A percentile compares a stretch with the other conserved stretches of the same genome.
These are phyloP conservation scores for Kandelia obovata DNA, from an alignment of 345 rosid species.

Conservation along the genomic window DNA sequence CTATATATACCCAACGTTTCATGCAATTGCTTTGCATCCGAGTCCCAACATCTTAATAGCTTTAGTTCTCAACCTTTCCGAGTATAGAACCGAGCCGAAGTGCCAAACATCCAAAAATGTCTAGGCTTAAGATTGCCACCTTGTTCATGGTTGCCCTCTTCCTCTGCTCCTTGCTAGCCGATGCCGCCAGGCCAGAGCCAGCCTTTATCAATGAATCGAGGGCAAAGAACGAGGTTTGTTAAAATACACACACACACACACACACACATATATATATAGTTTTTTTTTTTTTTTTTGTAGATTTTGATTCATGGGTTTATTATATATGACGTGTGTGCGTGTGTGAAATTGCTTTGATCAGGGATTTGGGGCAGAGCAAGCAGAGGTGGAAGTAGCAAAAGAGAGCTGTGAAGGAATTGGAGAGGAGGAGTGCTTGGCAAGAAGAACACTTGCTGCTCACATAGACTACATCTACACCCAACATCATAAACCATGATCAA, in stretches of 20 bases:
- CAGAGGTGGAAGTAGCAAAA: not conserved
- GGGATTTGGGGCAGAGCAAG: constrained; percentile 1
- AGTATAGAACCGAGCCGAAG: too few species aligned
- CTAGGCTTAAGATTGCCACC: constrained; percentile 3
- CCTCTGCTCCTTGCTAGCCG: constrained; percentile 43
- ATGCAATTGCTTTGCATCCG: too few species aligned
- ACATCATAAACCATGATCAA: constrained; percentile 22
- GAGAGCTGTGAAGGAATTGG: constrained; percentile 23
- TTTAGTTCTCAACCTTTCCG: not conserved
- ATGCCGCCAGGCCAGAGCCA: constrained; percentile 50
- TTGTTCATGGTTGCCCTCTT: constrained; percentile 40
- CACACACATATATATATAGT: too few species aligned
- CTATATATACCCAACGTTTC: too few species aligned
- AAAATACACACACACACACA: not conserved
- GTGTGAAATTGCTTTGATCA: not conserved
- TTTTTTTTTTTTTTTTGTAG: too few species aligned
- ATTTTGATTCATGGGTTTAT: too few species aligned
- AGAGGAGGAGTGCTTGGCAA: constrained; percentile 30
- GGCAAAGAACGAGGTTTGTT: constrained; percentile 34
- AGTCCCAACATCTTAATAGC: too few species aligned
- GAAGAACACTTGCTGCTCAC: constrained; percentile 30
- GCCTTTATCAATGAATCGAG: constrained; percentile 24
- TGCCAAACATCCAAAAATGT: not conserved
- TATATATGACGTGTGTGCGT: too few species aligned
- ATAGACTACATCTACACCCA: constrained; percentile 26